phyloP scores from a whole-genome alignment of 257 asterid species.

The Linderniella brevidens region DNA sequence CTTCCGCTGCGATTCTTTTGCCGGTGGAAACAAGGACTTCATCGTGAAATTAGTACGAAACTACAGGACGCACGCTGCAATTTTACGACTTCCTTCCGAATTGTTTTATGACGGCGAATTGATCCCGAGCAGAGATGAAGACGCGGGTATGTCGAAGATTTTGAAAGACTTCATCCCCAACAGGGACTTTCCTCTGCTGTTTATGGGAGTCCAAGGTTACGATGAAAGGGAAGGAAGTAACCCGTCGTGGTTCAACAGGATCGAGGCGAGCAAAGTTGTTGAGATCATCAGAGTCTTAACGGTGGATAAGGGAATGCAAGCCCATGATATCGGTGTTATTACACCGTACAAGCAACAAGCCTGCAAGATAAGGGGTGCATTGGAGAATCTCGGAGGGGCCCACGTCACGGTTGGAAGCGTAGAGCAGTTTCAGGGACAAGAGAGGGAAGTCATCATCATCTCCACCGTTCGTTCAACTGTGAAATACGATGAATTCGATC shows the following conservation, averaged over 20 bases:
- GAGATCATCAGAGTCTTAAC: conserved; percentile 35
- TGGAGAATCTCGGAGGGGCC: conserved; percentile 25
- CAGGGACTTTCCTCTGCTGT: conserved; percentile 62
- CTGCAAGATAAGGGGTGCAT: conserved; percentile 45
- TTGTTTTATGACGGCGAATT: conserved; percentile 57
- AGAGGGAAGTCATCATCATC: conserved; percentile 56
- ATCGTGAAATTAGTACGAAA: conserved; percentile 53
- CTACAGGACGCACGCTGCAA: conserved; percentile 66
- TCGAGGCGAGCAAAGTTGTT: conserved; percentile 81
- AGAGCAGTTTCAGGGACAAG: conserved; percentile 97
- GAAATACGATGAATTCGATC: conserved; percentile 71
- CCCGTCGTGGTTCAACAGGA: conserved; percentile 94
- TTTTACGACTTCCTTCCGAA: conserved; percentile 59
- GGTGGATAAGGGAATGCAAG: conserved; percentile 33
- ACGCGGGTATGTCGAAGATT: conserved; percentile 8
- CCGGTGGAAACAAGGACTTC: conserved; percentile 22
- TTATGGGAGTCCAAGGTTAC: conserved; percentile 74
- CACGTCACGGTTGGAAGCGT: conserved; percentile 75
- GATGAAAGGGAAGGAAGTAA: conserved; percentile 93
- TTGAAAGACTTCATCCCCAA: conserved; percentile 44
- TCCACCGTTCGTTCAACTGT: conserved; percentile 93
- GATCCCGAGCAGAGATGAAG: conserved; percentile 47
- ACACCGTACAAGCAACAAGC: conserved; percentile 93
- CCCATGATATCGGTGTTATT: conserved; percentile 74
- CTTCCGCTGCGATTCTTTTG: conserved; percentile 31